Percentiles rank a stretch among this genome's conserved stretches.
These are phyloP conservation scores for Aspergillus niger DNA, from an alignment of 2,329 filamentous ascomycete genomes.

Conservation along the genomic window DNA sequence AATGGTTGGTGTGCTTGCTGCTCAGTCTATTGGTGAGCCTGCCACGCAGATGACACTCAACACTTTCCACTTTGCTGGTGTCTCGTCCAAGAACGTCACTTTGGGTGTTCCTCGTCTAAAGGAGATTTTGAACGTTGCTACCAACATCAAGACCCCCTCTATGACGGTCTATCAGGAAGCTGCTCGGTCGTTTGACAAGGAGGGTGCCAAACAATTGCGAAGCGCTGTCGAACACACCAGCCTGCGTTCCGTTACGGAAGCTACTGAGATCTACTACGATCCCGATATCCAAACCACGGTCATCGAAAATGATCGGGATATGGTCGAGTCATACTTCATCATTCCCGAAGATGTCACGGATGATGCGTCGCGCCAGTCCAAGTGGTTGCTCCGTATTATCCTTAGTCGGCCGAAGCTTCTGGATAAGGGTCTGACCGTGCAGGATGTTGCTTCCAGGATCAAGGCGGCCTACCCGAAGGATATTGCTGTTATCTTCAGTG, in stretches of 20 bases:
- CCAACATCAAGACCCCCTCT: slow-evolving; percentile 96
- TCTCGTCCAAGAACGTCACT: slow-evolving; percentile 99
- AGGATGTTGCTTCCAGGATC: slow-evolving; percentile 86
- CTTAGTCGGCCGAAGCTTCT: slow-evolving; percentile 92
- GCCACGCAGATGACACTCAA: slow-evolving; percentile 99
- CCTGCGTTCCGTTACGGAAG: slow-evolving; percentile 83
- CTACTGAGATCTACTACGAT: slow-evolving; percentile 97
- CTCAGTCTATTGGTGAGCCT: slow-evolving; percentile 97
- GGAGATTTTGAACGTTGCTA: slow-evolving; percentile 97
- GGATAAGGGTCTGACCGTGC: slow-evolving; percentile 84
- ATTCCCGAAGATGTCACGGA: slow-evolving; percentile 80
- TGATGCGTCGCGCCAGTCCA: slow-evolving; percentile 69
- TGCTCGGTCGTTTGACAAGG: slow-evolving; percentile 64
- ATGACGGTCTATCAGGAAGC: slow-evolving; percentile 87
- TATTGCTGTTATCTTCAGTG: slow-evolving; percentile 91
- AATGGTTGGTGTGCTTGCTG: slow-evolving; percentile 97
- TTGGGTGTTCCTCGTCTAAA: slow-evolving; percentile 98
- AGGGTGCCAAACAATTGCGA: slow-evolving; percentile 80
- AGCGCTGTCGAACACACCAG: slow-evolving; percentile 93
- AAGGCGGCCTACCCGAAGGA: slow-evolving; percentile 85
- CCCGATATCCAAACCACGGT: slow-evolving; percentile 83
- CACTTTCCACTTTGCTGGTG: slow-evolving; percentile 99
- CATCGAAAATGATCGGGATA: slow-evolving; percentile 84
- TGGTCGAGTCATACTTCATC: slow-evolving; percentile 96
- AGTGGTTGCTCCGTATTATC: slow-evolving; percentile 92